These are phyloP conservation scores for Tagetes erecta DNA, from an alignment of 129 eudicot species.

Conservation along the genomic window DNA sequence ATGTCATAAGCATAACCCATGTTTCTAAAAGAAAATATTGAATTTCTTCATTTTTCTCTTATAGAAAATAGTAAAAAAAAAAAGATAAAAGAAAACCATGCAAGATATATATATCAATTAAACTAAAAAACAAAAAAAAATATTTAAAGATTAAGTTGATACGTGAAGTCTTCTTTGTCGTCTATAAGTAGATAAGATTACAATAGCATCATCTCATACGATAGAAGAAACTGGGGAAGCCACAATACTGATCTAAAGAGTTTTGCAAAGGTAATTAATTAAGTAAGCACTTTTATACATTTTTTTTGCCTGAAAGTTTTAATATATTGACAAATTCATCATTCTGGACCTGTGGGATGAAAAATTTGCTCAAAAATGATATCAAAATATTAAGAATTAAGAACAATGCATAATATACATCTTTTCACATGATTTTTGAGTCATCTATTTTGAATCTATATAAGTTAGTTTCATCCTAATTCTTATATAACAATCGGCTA, in stretches of 20 bases:
- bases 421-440: not conserved
- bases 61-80: not conserved
- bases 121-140: not conserved
- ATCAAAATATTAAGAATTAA: not conserved
- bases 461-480: not conserved
- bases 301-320: not conserved
- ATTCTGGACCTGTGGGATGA: not conserved
- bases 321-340: not conserved
- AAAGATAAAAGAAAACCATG: not conserved
- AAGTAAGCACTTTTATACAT: not conserved
- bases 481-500: not conserved
- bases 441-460: not conserved
- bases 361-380: not conserved
- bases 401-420: not conserved
- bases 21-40: too few relatives aligned
- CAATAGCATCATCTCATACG: slow-evolving; percentile 5
- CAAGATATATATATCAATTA: not conserved
- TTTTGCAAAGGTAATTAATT: slow-evolving; percentile 19
- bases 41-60: not conserved
- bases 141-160: not conserved
- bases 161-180: slow-evolving; percentile 25
- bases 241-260: slow-evolving; percentile 22
- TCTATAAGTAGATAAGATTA: slow-evolving; percentile 27
- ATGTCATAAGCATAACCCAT: too few relatives aligned
- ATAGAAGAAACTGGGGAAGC: slow-evolving; percentile 12